Base-by-base conservation (phyloP, 257 asterid genomes). In the Solanum microdontum region DNA sequence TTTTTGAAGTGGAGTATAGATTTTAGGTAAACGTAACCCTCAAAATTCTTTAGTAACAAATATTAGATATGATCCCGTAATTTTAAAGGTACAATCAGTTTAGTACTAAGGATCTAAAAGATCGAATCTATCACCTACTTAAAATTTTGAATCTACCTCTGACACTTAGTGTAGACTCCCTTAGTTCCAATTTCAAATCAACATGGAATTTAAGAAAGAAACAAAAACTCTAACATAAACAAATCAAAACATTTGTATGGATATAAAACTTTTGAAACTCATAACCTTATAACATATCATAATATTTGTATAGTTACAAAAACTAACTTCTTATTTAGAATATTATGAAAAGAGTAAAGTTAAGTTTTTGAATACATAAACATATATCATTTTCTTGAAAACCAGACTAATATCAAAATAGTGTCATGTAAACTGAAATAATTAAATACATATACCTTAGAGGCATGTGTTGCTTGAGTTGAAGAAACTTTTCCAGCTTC, bases 401-500 rank as follows among this genome's bases (percentile, higher is more conserved):
- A 30, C 0, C 2, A 3, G 3, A 70, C 21, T 30, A 19, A 19
- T 72, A 19, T 8, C 1, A 3, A 28, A 21, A 21, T 74, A 74
- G 32, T 36, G 12, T 36, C 82, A 72, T 15, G 1, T 33, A 72
- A 72, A 17, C 4, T 17, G 8, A 21, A 74, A 23, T 6, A 0
- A 2, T 8, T 32, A 33, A 37, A 23, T 76, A 0, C 60, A 76
- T 17, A 6, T 76, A 87, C 93, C 91, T 87, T 24, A 48, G 91
- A 69, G 28, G 34, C 43, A 28, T 86, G 92, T n/a, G 23, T 64
- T 1, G 24, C 48, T 12, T 58, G 87, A 32, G 66, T 21, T 19
- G 75, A 87, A 33, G 92, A 87, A 82, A 90, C 34, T 39, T 80
- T 87, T 79, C 93, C 92, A 14, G 94, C 94, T 87, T 92, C 92